Base-by-base conservation (phyloP, 2,329 filamentous ascomycete genomes). In the Alternaria consortialis region DNA sequence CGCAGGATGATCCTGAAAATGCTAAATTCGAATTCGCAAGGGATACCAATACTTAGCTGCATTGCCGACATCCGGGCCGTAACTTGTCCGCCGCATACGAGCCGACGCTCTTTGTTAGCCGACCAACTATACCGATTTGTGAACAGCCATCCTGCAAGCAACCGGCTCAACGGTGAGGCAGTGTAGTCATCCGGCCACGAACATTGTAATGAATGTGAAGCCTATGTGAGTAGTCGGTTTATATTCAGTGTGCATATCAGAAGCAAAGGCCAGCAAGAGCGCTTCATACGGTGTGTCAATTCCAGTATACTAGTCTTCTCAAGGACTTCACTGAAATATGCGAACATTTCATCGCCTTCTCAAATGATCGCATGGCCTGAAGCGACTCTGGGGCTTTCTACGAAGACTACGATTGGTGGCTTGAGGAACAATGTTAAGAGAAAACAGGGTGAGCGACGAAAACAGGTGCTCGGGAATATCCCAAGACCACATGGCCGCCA, bases 381-480 rank as follows among this genome's bases (percentile, higher is more conserved):
- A 39, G 9, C 23, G 11, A 53, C 12, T 34, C 23, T 48, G 13
- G 15, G 12, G 17, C n/a, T 46, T 56, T 9, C 15, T 29, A 43
- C 29, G 3, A 23, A 50, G 20, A 25, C 25, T 32, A 17, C 31
- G 17, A 51, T 55, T 46, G 40, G 58, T 54, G 64, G 54, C 37
- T 34, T 43, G 72, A 77, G 2, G 74, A 77, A 77, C 75, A 78
- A 78, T 74, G 72, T 61, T 54, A 77, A 77, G 65, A 53, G 47
- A 58, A 56, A 68, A 74, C 69, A 75, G 75, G 66, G 69, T 64
- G 54, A 60, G 48, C 27, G 44, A 53, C 44, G 54, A 57, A 62
- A 60, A 53, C 59, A 58, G 29, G 42, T 56, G 57, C 27, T 61
- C 46, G 13, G 29, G 29, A 58, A 29, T 37, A 43, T 53, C 37